phyloP scores from a whole-genome alignment of 2,329 filamentous ascomycete species.

The Fusarium napiforme region DNA sequence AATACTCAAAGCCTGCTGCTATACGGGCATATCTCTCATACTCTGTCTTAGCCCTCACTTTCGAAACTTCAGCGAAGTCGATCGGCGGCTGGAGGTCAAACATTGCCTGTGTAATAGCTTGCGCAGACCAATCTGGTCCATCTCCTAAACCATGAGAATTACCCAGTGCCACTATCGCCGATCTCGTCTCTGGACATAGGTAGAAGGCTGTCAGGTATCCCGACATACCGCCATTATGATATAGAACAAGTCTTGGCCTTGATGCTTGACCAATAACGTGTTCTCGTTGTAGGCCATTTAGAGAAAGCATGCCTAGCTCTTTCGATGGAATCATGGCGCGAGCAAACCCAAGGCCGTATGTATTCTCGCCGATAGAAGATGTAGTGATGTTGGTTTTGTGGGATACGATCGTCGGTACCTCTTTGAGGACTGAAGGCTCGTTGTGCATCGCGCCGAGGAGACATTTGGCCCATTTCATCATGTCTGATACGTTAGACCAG shows the following conservation, averaged over 20 bases:
- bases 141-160: background rate
- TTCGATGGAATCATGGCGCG: background rate
- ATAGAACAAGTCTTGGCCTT: background rate
- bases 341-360: background rate
- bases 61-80: background rate
- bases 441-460: background rate
- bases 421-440: background rate
- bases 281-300: background rate
- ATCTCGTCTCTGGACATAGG: background rate
- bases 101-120: background rate
- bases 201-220: background rate
- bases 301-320: background rate
- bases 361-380: background rate
- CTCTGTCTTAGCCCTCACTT: background rate
- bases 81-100: background rate
- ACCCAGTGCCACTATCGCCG: background rate
- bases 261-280: rapidly evolving
- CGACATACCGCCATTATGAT: background rate
- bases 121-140: background rate
- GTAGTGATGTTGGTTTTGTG: background rate
- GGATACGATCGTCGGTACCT: background rate
- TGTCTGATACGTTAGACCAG: background rate
- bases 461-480: background rate
- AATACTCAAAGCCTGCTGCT: background rate
- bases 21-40: background rate